Evolutionary conservation across 2,329 filamentous ascomycete species (phyloP), one percentile per base, ranked within the genome.

Genomic region (Nigrograna mackinnonii): DNA sequence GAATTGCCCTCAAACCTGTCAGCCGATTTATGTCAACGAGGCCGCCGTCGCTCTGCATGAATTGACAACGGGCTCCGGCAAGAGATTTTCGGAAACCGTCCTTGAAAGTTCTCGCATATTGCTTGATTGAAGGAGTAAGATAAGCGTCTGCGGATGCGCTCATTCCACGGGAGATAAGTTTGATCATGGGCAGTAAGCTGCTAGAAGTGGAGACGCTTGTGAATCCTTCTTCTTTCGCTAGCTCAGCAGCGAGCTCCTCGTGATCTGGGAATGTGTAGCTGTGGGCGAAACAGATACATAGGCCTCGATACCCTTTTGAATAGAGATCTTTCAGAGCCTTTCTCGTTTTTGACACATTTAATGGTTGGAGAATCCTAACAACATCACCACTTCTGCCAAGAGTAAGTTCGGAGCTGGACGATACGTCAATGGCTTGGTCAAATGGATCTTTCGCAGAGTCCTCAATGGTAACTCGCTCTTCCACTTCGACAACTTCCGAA

Each of bases 191-290:
- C 11, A 12, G 9, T 7, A 57, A 46, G 13, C 50, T 41, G 0
- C 62, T 58, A 7, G 58, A 64, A 2, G 58, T 46, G 2, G 62
- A 60, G 18, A 66, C 50, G 11, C 49, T 46, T 6, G 64, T 52
- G 28, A 62, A 65, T 13, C 62, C 61, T 34, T 57, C 55, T 4
- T 62, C 43, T 18, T 39, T 38, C 11, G 62, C 62, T 14, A 65
- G 39, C 5, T 57, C 52, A 9, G 48, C 60, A 3, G 60, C 46
- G 6, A 43, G 32, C 3, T 47, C 22, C 35, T 65, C 62, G 30
- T 66, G 62, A 14, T 62, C 53, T 2, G 62, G 62, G 31, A 59
- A 68, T 3, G 56, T 54, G 34, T 68, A 67, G 5, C 56, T 9
- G 18, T 33, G 31, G 9, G 18, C 9, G 9, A 33, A 58, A 37